Conservation (phyloP, 768 basidiomycete genomes). For the Tubosaeta sp. region DNA sequence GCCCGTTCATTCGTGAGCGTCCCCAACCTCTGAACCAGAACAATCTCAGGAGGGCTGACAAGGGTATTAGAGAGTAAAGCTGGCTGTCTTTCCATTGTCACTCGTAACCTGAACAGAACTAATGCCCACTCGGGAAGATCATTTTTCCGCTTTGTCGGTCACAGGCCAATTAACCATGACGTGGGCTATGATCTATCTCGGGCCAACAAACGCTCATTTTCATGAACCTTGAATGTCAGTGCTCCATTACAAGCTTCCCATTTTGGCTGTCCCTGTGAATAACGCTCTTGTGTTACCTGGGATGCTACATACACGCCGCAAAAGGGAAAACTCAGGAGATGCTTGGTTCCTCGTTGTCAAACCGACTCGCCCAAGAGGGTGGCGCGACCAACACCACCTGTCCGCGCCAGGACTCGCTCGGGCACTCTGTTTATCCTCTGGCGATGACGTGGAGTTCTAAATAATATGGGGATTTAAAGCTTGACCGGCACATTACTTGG, state of each 20-base stretch:
- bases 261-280: background rate
- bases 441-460: too few relatives aligned
- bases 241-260: background rate
- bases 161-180: background rate
- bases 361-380: background rate
- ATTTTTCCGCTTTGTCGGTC: background rate
- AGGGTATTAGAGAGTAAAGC: background rate
- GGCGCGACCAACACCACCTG: background rate
- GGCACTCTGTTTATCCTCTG: background rate
- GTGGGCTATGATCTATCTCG: background rate
- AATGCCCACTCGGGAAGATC: background rate
- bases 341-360: background rate
- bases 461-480: too few relatives aligned
- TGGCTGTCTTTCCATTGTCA: background rate
- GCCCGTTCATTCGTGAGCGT: background rate
- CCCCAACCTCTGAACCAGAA: background rate
- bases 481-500: background rate
- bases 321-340: background rate
- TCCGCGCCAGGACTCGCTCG: background rate
- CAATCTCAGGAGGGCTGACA: background rate
- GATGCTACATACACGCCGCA: background rate
- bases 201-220: background rate
- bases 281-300: background rate
- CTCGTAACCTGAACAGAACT: background rate
- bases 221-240: background rate